phyloP scores from a whole-genome alignment of 257 asterid genomes.

The Leonotis leonurus region DNA sequence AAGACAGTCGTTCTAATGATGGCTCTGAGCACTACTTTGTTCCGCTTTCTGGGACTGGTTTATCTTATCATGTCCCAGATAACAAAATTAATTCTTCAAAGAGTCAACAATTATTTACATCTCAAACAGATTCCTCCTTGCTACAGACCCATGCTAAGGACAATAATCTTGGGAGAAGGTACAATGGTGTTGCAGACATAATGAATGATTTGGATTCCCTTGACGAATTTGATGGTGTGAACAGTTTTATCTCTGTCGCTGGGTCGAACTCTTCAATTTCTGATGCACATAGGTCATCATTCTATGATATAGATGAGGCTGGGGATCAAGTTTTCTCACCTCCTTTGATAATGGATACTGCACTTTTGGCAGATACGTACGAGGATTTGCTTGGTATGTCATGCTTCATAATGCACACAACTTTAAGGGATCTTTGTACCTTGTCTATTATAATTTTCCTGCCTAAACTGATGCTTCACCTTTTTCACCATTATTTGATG shows the following conservation, averaged over 20 bases:
- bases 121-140: slow-evolving; percentile 60
- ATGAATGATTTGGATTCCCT: slow-evolving; percentile 66
- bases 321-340: slow-evolving; percentile 93
- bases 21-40: slow-evolving; percentile 87
- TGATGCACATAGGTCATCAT: slow-evolving; percentile 68
- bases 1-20: slow-evolving; percentile 79
- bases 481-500: slow-evolving; percentile 18
- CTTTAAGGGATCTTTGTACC: not conserved
- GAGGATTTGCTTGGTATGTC: slow-evolving; percentile 93
- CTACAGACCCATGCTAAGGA: slow-evolving; percentile 38
- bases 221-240: slow-evolving; percentile 62
- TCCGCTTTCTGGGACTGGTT: slow-evolving; percentile 64
- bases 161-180: slow-evolving; percentile 45
- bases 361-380: slow-evolving; percentile 68
- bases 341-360: slow-evolving; percentile 77
- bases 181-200: slow-evolving; percentile 47
- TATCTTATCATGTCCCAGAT: slow-evolving; percentile 51
- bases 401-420: not conserved
- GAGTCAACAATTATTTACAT: slow-evolving; percentile 44
- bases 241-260: slow-evolving; percentile 65
- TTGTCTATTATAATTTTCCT: not conserved
- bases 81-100: slow-evolving; percentile 43
- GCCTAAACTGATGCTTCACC: not conserved
- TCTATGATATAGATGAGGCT: slow-evolving; percentile 67
- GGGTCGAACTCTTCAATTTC: slow-evolving; percentile 75